Conservation (phyloP, 2,329 filamentous ascomycete species). For the Hypomyces rosellus region DNA sequence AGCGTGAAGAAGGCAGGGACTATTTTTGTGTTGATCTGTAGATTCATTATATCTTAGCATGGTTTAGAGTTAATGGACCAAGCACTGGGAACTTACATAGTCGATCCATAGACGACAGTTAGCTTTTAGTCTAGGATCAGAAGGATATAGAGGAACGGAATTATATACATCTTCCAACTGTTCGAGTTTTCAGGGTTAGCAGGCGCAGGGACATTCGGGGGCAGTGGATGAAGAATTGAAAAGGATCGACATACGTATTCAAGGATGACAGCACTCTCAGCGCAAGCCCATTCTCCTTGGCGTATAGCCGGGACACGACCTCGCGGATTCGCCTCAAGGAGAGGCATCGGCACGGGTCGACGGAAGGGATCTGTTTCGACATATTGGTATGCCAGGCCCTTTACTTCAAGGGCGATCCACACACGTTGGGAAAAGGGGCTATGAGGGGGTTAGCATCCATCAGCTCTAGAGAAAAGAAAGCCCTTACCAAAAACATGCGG, state of each 20-base stretch:
- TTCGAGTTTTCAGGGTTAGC: neutral
- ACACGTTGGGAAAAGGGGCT: constrained; percentile 82
- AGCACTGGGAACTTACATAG: constrained; percentile 48
- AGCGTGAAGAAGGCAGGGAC: constrained; percentile 71
- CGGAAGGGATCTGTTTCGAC: constrained; percentile 78
- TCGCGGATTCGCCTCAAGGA: constrained; percentile 70
- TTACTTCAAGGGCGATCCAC: constrained; percentile 82
- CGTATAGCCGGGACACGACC: constrained; percentile 70
- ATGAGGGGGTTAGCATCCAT: constrained; percentile 2
- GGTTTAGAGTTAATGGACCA: neutral
- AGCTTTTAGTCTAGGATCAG: constrained; percentile 59
- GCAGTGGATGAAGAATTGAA: constrained; percentile 64
- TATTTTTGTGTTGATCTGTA: constrained; percentile 66
- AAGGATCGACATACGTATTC: constrained; percentile 60
- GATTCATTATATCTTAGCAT: neutral
- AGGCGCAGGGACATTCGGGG: constrained; percentile 44
- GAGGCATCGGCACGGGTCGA: constrained; percentile 48
- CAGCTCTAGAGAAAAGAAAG: constrained; percentile 16
- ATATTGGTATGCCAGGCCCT: constrained; percentile 75
- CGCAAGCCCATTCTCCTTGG: constrained; percentile 74
- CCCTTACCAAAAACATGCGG: constrained; percentile 71
- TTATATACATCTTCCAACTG: constrained; percentile 67
- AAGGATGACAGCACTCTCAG: constrained; percentile 75
- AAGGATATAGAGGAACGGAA: constrained; percentile 57
- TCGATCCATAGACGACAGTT: constrained; percentile 75